Evolutionary conservation across 176 grass and related monocot genomes (phyloP).

Genomic region (Olyra latifolia): DNA sequence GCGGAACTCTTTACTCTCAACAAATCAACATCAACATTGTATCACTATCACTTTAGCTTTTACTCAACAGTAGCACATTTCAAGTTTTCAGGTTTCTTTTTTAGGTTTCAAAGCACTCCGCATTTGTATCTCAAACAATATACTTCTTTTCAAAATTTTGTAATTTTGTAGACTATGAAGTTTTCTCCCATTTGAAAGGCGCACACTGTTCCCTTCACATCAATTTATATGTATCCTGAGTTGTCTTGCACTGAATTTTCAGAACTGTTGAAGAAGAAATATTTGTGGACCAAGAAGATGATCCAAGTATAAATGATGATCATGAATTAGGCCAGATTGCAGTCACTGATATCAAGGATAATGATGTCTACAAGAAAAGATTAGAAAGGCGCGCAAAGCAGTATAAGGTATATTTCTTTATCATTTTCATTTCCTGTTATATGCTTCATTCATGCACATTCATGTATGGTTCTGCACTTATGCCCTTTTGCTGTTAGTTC

Average conservation of each 20-base stretch:
- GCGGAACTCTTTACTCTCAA: neutral
- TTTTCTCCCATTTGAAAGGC: constrained; percentile 18
- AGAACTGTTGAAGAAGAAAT: constrained; percentile 95
- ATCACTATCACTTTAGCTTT: constrained; percentile 1
- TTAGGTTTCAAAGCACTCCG: neutral
- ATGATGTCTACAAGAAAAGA: constrained; percentile 87
- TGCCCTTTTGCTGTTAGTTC: neutral
- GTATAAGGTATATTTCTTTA: constrained; percentile 67
- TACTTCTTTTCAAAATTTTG: constrained; percentile 7
- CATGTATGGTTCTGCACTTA: neutral
- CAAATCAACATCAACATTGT: neutral
- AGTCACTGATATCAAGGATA: constrained; percentile 84
- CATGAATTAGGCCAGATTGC: constrained; percentile 80
- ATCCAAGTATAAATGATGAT: constrained; percentile 82
- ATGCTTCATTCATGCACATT: constrained; percentile 1
- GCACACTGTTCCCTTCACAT: neutral
- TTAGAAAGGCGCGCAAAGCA: constrained; percentile 70
- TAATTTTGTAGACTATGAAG: neutral
- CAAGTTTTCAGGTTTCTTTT: constrained; percentile 4
- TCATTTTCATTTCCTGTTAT: constrained; percentile 24
- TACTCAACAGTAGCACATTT: neutral
- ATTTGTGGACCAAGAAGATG: constrained; percentile 80
- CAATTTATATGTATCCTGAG: constrained; percentile 17
- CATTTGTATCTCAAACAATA: neutral
- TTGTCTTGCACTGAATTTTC: constrained; percentile 41